phyloP scores from a whole-genome alignment of 2,329 filamentous ascomycete species.

The Aspergillus fumigatiaffinis region DNA sequence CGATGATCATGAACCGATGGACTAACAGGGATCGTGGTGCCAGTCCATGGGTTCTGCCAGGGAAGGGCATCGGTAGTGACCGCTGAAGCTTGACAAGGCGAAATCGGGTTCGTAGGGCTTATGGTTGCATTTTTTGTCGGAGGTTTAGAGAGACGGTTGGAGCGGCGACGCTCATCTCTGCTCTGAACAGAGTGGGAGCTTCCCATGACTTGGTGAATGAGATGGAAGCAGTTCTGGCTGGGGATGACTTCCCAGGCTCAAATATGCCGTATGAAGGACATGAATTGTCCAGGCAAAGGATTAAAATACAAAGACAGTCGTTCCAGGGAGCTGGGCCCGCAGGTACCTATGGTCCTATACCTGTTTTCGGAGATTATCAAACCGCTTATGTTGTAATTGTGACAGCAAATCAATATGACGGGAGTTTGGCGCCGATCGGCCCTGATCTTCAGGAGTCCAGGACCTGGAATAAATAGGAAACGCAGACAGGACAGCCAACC shows the following conservation, averaged over 20 bases:
- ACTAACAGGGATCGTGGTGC: conserved; percentile 18
- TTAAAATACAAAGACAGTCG: not conserved
- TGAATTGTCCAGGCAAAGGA: not conserved
- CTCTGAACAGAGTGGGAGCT: conserved; percentile 31
- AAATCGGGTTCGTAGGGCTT: conserved; percentile 8
- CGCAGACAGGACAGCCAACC: not conserved
- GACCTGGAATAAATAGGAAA: not conserved
- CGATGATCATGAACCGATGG: conserved; percentile 8
- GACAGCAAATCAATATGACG: not conserved
- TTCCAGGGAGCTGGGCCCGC: not conserved
- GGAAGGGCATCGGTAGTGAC: conserved; percentile 6
- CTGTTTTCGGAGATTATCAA: not conserved
- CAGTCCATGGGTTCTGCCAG: conserved; percentile 37
- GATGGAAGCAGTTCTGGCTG: conserved; percentile 9
- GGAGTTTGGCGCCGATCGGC: not conserved
- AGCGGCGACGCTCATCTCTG: conserved; percentile 29
- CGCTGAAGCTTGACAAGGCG: conserved; percentile 9
- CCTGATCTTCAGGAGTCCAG: not conserved
- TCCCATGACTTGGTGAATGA: conserved; percentile 29
- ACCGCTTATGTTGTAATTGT: not conserved
- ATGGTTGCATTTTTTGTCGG: conserved; percentile 23
- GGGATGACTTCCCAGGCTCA: conserved; percentile 10
- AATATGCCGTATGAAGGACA: conserved; percentile 1
- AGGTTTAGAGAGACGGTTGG: conserved; percentile 37
- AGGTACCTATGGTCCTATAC: not conserved